Evolutionary conservation across 2,329 filamentous ascomycete species (phyloP), one percentile per base, ranked within the genome.

Genomic region (Ophiostoma sp.): DNA sequence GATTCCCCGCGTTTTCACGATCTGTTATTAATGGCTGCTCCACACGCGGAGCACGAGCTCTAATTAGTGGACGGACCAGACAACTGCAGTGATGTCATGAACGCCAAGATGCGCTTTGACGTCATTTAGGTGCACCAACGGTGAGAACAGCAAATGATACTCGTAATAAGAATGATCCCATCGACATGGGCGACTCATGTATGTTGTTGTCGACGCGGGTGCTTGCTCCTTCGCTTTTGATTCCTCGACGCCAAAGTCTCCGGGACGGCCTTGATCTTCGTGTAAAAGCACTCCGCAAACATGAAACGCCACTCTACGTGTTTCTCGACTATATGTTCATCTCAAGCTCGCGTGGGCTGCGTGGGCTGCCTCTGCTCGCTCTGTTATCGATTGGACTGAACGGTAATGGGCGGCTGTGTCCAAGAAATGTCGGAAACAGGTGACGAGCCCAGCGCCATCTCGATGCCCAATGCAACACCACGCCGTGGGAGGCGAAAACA

Each of bases 81-180:
- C 45, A n/a, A 18, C 49, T n/a, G 9, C n/a, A 55, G 49, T 55
- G 49, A 55, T 55, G 49, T 36, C 49, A 55, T 18, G 18, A 55
- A 55, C 49, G 49, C 49, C 49, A 55, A 55, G 8, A 55, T 55
- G 49, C n/a, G 49, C 49, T 18, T 55, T 55, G 49, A 55, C 49
- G 49, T 55, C 49, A 55, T 55, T 55, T 55, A 55, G 49, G n/a
- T 11, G 49, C 27, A 18, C 49, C 18, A 27, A 55, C 18, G 49
- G 27, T 27, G 27, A 27, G 27, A 27, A 27, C 27, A 27, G 49
- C 14, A 27, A 27, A 27, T 11, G 49, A 18, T 27, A n/a, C n/a
- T n/a, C n/a, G n/a, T n/a, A 18, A 36, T 27, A 27, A 27, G 27
- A 27, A 27, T 27, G 27, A 36, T 27, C 5, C n/a, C 49, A 18